Conservation (phyloP, 1,284 basidiomycete species). For the Tylopilus orsonianus region DNA sequence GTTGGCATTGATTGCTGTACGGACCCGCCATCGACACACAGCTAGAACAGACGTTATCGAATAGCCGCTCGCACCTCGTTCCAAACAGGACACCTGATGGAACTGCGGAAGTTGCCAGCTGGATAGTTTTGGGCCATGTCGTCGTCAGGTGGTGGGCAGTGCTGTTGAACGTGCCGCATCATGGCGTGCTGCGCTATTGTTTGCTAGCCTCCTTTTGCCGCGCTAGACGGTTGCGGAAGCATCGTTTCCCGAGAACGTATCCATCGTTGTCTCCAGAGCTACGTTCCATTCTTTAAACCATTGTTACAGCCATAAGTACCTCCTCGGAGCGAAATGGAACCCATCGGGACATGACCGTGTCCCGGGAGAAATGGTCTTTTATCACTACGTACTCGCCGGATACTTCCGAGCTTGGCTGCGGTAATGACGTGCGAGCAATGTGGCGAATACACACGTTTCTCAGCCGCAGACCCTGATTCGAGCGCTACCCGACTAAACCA, state of each 20-base stretch:
- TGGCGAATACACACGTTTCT: slow-evolving; percentile 20
- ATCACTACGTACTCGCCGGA: slow-evolving; percentile 7
- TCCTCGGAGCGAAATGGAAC: slow-evolving; percentile 3
- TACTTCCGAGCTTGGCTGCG: slow-evolving; percentile 4
- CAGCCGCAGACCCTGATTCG: slow-evolving; percentile 12
- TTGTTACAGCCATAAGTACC: background rate
- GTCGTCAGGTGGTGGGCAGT: slow-evolving; percentile 4
- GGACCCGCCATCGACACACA: background rate
- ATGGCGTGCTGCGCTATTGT: background rate
- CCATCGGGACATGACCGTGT: background rate
- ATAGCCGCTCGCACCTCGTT: background rate
- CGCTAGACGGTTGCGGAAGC: slow-evolving; percentile 6
- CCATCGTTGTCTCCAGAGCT: background rate
- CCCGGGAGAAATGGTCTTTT: background rate
- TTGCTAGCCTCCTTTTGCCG: background rate
- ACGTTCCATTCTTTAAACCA: background rate
- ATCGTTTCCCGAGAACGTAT: background rate
- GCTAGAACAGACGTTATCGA: background rate
- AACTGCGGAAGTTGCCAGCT: background rate
- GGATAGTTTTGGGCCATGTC: slow-evolving; percentile 2
- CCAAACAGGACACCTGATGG: slow-evolving; percentile 1
- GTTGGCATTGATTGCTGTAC: slow-evolving; percentile 9
- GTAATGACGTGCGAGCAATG: slow-evolving; percentile 3
- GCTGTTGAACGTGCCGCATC: slow-evolving; percentile 8
- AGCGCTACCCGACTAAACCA: background rate